Base-by-base conservation (phyloP, 768 basidiomycete genomes). In the Leccinum sublutescens region DNA sequence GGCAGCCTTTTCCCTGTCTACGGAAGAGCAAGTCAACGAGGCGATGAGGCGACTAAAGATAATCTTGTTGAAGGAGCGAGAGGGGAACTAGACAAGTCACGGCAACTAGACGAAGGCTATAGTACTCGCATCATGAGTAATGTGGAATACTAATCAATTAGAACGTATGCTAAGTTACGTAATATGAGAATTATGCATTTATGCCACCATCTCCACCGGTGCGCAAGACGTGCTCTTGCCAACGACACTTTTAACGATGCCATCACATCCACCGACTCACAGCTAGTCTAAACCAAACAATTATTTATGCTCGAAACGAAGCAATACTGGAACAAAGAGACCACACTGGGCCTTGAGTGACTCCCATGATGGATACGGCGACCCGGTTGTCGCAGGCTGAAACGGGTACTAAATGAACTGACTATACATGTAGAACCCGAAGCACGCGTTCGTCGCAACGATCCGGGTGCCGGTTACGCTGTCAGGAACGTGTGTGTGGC, bases 1-100 rank as follows among this genome's bases (percentile, higher is more conserved):
- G 47, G 91, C 91, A 17, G 80, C 90, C 40, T 97, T 96, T 75
- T 91, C 90, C 68, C 70, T 90, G 58, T 76, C 84, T 19, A 76
- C 77, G 1, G 82, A 82, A 56, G 82, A 84, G 34, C 83, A 93
- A 45, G 86, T 91, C 3, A 85, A 92, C 50, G 83, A 87, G 75
- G 94, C 87, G 2, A 69, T 95, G 62, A 76, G 74, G 60, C 78
- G 93, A 61, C 74, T 97, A 4, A 76, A 74, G 38, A 71, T 62
- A 33, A 80, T 83, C 2, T 61, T 76, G 38, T 55, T 74, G 21
- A 63, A 64, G 58, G 73, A 66, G 47, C 63, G 69, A 48, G 62
- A 59, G 19, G 55, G 27, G 33, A 54, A 57, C 34, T 62, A 64
- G 56, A 38, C 7, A 25, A 27, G 9, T 27, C 10, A 29, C 19